phyloP scores from a whole-genome alignment of 2,329 filamentous ascomycete species.

The Endoconidiophora laricicola region DNA sequence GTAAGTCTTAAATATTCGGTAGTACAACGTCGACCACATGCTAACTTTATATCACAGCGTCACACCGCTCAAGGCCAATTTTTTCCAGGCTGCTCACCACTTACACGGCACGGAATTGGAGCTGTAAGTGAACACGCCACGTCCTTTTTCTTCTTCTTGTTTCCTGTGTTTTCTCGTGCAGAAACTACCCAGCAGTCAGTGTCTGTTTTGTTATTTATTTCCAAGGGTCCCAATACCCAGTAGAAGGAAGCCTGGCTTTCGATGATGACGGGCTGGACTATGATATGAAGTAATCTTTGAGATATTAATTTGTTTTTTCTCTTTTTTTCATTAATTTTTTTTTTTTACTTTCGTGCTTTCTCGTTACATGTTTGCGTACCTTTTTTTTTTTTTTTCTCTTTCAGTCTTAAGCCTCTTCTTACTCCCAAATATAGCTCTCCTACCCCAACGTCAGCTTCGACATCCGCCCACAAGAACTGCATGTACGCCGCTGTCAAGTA shows the following conservation, averaged over 20 bases:
- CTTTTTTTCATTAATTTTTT: neutral
- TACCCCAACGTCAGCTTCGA: neutral
- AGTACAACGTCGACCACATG: neutral
- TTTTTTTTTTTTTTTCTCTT: neutral
- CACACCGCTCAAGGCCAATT: slow-evolving; percentile 82
- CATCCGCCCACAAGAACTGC: neutral
- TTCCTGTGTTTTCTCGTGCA: slow-evolving; percentile 8
- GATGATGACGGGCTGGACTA: neutral
- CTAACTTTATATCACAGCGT: slow-evolving; percentile 37
- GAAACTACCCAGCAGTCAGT: neutral
- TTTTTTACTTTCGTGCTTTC: neutral
- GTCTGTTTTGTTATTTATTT: neutral
- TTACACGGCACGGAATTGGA: slow-evolving; percentile 56
- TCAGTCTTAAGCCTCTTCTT: neutral
- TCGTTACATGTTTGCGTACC: neutral
- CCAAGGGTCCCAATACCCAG: neutral
- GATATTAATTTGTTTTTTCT: neutral
- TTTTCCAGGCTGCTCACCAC: slow-evolving; percentile 55
- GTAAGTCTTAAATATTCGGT: slow-evolving; percentile 27
- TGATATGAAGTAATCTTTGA: slow-evolving; percentile 2
- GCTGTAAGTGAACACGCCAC: slow-evolving; percentile 47
- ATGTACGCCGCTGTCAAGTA: slow-evolving; percentile 30
- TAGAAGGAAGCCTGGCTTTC: slow-evolving; percentile 1
- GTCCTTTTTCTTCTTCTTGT: slow-evolving; percentile 12
- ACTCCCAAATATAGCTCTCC: neutral